phyloP scores from a whole-genome alignment of 1,284 basidiomycete species.

The Ustilago xerochloae region DNA sequence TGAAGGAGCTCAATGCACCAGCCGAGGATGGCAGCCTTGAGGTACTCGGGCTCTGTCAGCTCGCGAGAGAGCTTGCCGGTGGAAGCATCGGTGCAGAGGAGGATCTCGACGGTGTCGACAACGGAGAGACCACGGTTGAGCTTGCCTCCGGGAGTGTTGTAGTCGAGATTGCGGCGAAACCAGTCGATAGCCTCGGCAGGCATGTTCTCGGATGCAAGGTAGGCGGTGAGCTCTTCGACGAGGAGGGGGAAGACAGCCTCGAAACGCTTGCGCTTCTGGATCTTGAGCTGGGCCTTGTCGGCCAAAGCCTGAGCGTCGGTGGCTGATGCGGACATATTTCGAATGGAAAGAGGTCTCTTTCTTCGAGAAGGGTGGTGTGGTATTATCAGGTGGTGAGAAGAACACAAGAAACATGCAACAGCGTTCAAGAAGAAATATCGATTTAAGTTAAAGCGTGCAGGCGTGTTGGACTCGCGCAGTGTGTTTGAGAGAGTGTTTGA shows the following conservation, averaged over 20 bases:
- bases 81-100: constrained; percentile 74
- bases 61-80: constrained; percentile 70
- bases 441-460: constrained; percentile 4
- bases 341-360: not conserved
- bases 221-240: constrained; percentile 74
- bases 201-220: constrained; percentile 74
- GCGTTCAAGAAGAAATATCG: constrained; percentile 10
- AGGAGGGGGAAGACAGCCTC: constrained; percentile 72
- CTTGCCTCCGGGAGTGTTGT: constrained; percentile 96
- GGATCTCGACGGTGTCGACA: constrained; percentile 90
- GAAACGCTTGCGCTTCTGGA: constrained; percentile 69
- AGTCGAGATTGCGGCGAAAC: constrained; percentile 80
- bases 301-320: constrained; percentile 34
- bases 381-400: not conserved
- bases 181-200: constrained; percentile 84
- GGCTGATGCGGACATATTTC: constrained; percentile 28
- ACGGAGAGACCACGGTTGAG: constrained; percentile 95
- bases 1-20: constrained; percentile 99
- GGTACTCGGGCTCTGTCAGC: constrained; percentile 76
- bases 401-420: not conserved
- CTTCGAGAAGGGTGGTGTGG: not conserved
- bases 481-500: no score
- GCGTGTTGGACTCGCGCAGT: constrained; percentile 21
- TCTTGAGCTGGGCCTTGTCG: constrained; percentile 61
- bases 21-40: constrained; percentile 87